phyloP scores from a whole-genome alignment of 345 rosid species.

The Eucalyptus marginata region DNA sequence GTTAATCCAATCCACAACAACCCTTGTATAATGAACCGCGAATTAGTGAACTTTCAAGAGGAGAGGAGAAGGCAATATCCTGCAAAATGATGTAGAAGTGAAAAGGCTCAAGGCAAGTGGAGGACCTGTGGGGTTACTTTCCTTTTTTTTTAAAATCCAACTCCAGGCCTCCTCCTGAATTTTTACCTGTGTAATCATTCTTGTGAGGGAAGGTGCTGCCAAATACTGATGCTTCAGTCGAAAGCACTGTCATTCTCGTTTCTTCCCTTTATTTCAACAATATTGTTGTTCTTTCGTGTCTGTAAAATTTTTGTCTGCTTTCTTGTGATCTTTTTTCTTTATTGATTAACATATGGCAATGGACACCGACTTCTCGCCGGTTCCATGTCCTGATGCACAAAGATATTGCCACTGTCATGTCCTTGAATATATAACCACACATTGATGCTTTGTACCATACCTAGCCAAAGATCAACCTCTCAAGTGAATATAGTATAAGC shows the following conservation, averaged over 20 bases:
- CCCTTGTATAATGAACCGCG: background rate
- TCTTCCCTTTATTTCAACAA: background rate
- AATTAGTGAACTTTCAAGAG: slow-evolving; percentile 1
- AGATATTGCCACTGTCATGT: background rate
- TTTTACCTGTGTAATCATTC: slow-evolving; percentile 32
- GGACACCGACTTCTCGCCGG: background rate
- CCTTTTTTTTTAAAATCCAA: slow-evolving; percentile 9
- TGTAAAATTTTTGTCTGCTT: background rate
- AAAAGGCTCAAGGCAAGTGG: slow-evolving; percentile 8
- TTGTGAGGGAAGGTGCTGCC: slow-evolving; percentile 7
- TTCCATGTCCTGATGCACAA: background rate
- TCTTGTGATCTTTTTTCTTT: background rate
- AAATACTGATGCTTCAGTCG: background rate
- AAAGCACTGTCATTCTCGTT: background rate
- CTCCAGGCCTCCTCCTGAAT: slow-evolving; percentile 20
- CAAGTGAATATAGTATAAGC: background rate
- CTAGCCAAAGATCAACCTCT: background rate
- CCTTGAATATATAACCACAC: background rate
- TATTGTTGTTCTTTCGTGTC: background rate
- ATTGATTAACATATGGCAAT: background rate
- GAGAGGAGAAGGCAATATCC: slow-evolving; percentile 9
- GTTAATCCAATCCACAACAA: background rate
- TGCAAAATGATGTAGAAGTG: background rate
- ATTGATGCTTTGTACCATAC: background rate
- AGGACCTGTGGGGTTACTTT: slow-evolving; percentile 18